Evolutionary conservation across 306 rosid species (phyloP).

Genomic region (Ammopiptanthus mongolicus): DNA sequence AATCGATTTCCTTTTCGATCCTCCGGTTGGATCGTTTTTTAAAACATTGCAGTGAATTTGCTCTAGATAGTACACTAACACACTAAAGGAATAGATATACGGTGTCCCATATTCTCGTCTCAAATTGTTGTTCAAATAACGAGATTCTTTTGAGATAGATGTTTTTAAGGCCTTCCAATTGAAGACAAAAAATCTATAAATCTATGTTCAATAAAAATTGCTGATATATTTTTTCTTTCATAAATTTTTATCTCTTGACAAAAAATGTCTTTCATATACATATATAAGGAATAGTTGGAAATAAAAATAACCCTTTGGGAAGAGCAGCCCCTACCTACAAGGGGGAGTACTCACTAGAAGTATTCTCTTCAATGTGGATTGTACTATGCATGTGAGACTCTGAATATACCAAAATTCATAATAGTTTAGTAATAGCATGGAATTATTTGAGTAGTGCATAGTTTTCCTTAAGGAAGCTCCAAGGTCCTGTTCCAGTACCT

Average conservation of each 20-base stretch:
- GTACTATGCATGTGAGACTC: neutral
- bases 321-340: neutral
- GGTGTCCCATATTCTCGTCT: too few species aligned
- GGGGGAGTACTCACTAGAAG: neutral
- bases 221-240: neutral
- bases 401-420: neutral
- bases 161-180: too few species aligned
- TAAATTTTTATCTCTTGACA: neutral
- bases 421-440: neutral
- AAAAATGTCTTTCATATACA: neutral
- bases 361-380: neutral
- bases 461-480: slow-evolving; percentile 49
- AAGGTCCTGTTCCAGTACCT: slow-evolving; percentile 82
- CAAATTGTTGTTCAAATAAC: too few species aligned
- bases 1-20: too few species aligned
- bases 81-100: too few species aligned
- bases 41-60: too few species aligned
- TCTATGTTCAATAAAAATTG: neutral
- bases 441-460: neutral
- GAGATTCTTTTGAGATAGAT: too few species aligned
- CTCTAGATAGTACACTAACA: too few species aligned
- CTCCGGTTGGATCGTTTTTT: too few species aligned
- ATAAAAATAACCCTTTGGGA: neutral
- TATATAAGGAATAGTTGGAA: neutral
- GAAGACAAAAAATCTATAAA: too few species aligned